Base-by-base conservation (phyloP, 1,139 yeast genomes). In the Suhomyces wounanorum region DNA sequence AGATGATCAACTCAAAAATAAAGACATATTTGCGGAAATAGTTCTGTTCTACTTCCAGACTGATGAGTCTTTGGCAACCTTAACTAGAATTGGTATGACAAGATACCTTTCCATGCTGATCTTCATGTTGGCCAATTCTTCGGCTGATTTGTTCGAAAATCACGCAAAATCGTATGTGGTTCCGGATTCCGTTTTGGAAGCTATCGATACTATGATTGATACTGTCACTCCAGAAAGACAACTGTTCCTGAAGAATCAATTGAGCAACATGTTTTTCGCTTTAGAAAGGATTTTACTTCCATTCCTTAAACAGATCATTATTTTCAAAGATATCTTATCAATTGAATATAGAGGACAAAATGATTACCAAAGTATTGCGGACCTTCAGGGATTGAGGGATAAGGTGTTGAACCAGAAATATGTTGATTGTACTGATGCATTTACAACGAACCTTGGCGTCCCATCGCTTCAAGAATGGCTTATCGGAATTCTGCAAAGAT, bases 41-140 rank as follows among this genome's bases (percentile, higher is more conserved):
- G 60, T 78, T 10, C 58, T 68, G 39, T 57, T 77, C 18, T 78
- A 65, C 48, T 73, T 79, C 55, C 80, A 77, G 57, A 74, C 80
- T 1, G 74, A 72, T 47, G 81, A 78, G 53, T 75, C 83, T 0
- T 66, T 75, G 26, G 52, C 55, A 5, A 67, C 78, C 0, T 56
- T 73, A 40, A 63, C 70, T 4, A 61, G 70, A 30, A 52, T 67
- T 16, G 76, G 73, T 0, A 61, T 67, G 55, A 55, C 66, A 3
- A 73, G 71, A 48, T 48, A 66, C 31, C 56, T 75, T 26, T 25
- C 13, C 25, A 25, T 40, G 31, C 21, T 28, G 30, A 25, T 40
- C 14, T 14, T 25, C 21, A 40, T 25, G 23, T 40, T 25, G 23
- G 14, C 23, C 3, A 23, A n/a, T 13, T 26, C 13, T 16, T 14